phyloP scores from a whole-genome alignment of 208 protist genomes.

The Endotrypanum monterogeii region DNA sequence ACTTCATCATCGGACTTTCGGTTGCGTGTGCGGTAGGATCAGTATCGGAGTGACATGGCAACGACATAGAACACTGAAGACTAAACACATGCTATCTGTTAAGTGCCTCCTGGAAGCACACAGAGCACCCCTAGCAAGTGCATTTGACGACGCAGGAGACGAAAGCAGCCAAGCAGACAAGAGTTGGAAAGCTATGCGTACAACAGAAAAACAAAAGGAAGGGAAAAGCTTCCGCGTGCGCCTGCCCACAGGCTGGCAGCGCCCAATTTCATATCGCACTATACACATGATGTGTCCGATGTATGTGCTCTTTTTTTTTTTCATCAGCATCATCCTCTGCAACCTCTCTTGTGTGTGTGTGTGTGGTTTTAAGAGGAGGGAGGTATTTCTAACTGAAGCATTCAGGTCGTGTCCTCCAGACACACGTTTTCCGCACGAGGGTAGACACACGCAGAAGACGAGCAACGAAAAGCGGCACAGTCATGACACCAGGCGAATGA shows the following conservation, averaged over 20 bases:
- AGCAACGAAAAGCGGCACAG: no score
- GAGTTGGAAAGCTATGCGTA: not conserved
- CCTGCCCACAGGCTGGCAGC: not conserved
- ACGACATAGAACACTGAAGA: not conserved
- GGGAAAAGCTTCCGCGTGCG: not conserved
- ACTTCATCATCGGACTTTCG: not conserved
- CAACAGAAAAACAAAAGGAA: not conserved
- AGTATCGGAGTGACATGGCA: not conserved
- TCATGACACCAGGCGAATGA: not conserved
- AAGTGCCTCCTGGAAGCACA: not conserved
- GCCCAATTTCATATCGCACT: no score
- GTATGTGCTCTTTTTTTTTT: no score
- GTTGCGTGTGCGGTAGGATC: not conserved
- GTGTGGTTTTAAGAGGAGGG: no score
- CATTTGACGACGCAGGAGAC: not conserved
- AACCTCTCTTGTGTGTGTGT: no score
- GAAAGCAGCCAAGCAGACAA: not conserved
- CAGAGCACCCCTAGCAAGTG: not conserved
- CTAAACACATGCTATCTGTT: not conserved
- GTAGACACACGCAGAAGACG: no score
- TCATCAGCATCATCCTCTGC: no score
- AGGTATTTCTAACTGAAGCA: no score
- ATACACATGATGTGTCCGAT: no score
- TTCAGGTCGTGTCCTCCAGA: no score
- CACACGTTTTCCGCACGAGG: no score